Conservation (phyloP, 805 yeast genomes). For the Suhomyces pyralidae region DNA sequence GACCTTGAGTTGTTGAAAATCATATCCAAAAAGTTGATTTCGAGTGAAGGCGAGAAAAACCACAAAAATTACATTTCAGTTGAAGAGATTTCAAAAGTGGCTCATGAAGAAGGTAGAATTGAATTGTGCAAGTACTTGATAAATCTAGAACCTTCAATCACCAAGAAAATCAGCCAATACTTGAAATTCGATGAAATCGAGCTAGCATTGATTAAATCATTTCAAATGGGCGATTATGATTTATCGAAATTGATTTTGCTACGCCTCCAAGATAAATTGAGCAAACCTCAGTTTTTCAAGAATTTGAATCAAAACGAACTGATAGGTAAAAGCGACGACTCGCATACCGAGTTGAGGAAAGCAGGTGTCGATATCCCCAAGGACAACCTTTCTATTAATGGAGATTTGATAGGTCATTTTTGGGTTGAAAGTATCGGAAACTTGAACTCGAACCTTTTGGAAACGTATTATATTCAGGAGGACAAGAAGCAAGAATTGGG, state of each 20-base stretch:
- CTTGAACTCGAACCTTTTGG: constrained; percentile 18
- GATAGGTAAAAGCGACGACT: constrained; percentile 25
- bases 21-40: constrained; percentile 46
- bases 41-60: constrained; percentile 16
- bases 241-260: constrained; percentile 57
- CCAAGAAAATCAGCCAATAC: constrained; percentile 55
- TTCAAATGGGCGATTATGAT: constrained; percentile 59
- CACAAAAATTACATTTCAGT: constrained; percentile 46
- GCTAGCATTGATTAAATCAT: constrained; percentile 64
- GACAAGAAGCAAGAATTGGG: constrained; percentile 24
- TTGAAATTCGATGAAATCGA: constrained; percentile 70
- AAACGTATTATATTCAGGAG: constrained; percentile 29
- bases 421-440: constrained; percentile 34
- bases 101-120: constrained; percentile 78
- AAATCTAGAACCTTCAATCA: constrained; percentile 62
- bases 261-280: constrained; percentile 50
- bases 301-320: constrained; percentile 50
- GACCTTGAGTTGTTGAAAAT: constrained; percentile 58
- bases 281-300: constrained; percentile 67
- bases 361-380: constrained; percentile 8
- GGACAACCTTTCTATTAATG: constrained; percentile 30
- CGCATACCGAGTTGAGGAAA: constrained; percentile 19
- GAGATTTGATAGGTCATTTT: constrained; percentile 37
- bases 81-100: constrained; percentile 57
- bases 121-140: constrained; percentile 65